phyloP scores from a whole-genome alignment of 208 protist genomes.

The Acanthamoeba culbertsoni region DNA sequence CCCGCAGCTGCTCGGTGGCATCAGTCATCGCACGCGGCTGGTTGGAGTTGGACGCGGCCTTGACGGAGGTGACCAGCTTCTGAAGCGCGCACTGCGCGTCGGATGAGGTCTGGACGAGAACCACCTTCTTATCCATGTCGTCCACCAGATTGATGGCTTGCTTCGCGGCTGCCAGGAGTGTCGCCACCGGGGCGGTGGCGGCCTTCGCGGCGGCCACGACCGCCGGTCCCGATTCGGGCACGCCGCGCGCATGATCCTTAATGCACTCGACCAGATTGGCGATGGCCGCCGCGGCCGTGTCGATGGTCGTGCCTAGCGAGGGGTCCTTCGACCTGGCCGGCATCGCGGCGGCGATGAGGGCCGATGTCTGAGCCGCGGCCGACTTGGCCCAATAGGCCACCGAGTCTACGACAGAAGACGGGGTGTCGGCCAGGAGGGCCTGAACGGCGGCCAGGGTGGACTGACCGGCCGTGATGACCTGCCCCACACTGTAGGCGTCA shows the following conservation, averaged over 20 bases:
- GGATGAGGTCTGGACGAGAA: background rate
- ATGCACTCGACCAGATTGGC: background rate
- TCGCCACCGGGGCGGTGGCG: background rate
- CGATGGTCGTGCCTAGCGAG: background rate
- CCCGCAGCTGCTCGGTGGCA: background rate
- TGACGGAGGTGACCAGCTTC: slow-evolving; percentile 26
- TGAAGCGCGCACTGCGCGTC: slow-evolving; percentile 4
- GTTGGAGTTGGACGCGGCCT: background rate
- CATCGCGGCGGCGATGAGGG: background rate
- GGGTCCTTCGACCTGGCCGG: slow-evolving; percentile 9
- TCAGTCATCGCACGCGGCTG: background rate
- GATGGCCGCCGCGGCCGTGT: background rate
- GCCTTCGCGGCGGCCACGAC: slow-evolving; percentile 29
- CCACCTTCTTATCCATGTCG: background rate
- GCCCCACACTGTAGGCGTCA: slow-evolving; percentile 23
- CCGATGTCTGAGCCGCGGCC: background rate
- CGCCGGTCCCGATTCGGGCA: background rate
- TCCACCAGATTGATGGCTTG: background rate
- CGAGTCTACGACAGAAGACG: background rate
- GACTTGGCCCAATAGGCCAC: slow-evolving; percentile 54
- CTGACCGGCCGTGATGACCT: background rate
- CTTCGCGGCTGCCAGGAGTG: background rate
- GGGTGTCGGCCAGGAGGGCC: background rate
- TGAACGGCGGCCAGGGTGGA: slow-evolving; percentile 9
- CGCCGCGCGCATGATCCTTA: background rate